phyloP scores from a whole-genome alignment of 495 filamentous ascomycete species.

The Opeltia flavorubescens region DNA sequence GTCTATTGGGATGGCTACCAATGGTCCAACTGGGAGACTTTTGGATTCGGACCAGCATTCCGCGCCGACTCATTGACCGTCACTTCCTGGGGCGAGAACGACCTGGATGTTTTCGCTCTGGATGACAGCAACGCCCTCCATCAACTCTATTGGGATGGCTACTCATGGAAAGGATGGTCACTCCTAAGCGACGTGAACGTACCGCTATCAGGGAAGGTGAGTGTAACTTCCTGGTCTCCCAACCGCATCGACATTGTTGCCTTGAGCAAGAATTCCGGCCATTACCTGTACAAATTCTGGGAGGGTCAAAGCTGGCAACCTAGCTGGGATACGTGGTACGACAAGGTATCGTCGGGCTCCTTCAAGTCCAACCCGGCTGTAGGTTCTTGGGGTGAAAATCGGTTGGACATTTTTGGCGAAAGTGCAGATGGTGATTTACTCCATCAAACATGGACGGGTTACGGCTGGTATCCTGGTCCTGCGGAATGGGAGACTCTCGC shows the following conservation, averaged over 20 bases:
- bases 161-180: not conserved
- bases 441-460: constrained; percentile 9
- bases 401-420: constrained; percentile 22
- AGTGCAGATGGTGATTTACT: not conserved
- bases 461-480: constrained; percentile 5
- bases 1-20: constrained; percentile 11
- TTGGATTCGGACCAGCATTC: not conserved
- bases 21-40: constrained; percentile 13
- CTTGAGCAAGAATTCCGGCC: not conserved
- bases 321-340: not conserved
- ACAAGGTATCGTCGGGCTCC: constrained; percentile 3
- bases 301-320: constrained; percentile 9
- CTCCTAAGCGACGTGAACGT: constrained; percentile 4
- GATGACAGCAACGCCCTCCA: not conserved
- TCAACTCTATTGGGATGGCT: constrained; percentile 14
- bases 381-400: constrained; percentile 20
- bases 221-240: constrained; percentile 2
- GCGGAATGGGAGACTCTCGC: constrained; percentile 1
- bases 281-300: constrained; percentile 11
- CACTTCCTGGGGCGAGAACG: constrained; percentile 8
- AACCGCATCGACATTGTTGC: constrained; percentile 15
- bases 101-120: constrained; percentile 13
- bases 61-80: not conserved
- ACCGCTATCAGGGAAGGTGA: too few species aligned
- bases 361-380: constrained; percentile 17